A percentile compares a stretch with the other conserved stretches of the same genome.
Conservation (phyloP, 345 rosid species). For the Melaleuca alternifolia region DNA sequence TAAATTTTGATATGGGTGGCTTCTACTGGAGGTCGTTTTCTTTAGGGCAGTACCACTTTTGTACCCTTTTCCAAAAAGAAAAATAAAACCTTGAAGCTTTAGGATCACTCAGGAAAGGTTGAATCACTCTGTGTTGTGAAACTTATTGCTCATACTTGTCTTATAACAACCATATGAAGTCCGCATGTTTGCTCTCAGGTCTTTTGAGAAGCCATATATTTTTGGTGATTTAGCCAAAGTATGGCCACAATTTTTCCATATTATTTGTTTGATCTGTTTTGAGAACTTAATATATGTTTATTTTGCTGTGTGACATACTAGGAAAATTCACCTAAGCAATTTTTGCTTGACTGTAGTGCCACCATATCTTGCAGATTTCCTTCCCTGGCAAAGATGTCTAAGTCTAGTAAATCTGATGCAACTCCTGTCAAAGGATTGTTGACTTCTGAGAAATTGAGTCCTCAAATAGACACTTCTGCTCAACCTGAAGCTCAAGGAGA, state of each 20-base stretch:
- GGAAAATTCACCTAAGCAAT: not conserved
- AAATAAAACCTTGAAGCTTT: not conserved
- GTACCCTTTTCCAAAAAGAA: not conserved
- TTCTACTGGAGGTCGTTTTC: not conserved
- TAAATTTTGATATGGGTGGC: not conserved
- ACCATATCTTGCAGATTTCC: conserved; percentile 49
- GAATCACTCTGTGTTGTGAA: not conserved
- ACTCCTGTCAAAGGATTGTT: conserved; percentile 64
- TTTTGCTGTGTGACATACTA: not conserved
- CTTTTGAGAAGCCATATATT: not conserved
- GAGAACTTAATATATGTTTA: not conserved
- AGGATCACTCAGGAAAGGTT: not conserved
- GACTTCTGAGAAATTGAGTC: conserved; percentile 36
- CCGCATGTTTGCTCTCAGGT: not conserved
- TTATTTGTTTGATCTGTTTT: not conserved
- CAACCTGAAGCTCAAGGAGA: conserved; percentile 37
- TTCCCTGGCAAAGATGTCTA: conserved; percentile 44
- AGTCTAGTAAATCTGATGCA: conserved; percentile 40
- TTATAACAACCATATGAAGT: not conserved
- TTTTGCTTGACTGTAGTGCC: conserved; percentile 1
- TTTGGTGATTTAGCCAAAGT: not conserved
- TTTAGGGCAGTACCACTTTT: not conserved
- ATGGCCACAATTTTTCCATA: not conserved
- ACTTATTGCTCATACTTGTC: not conserved
- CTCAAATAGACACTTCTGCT: conserved; percentile 29